Evolutionary conservation across 805 yeast species (phyloP).

Genomic region (Starmera pachycereana): DNA sequence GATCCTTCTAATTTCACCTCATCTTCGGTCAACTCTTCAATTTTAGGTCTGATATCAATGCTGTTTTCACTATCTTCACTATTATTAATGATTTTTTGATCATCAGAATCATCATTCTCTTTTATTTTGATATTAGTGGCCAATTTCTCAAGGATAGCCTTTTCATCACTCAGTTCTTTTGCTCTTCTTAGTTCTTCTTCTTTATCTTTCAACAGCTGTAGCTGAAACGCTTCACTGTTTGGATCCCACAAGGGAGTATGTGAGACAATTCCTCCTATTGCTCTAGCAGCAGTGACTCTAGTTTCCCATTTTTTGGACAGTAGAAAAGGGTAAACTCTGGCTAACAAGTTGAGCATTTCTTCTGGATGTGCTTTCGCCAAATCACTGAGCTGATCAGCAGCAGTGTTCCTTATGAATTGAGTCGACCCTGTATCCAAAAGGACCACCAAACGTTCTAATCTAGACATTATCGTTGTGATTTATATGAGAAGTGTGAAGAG

Average conservation of each 20-base stretch:
- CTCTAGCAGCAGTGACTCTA: conserved; percentile 86
- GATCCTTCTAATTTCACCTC: conserved; percentile 12
- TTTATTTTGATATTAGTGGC: conserved; percentile 5
- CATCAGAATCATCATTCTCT: conserved; percentile 16
- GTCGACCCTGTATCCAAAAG: conserved; percentile 89
- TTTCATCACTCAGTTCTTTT: background rate
- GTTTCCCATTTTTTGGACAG: conserved; percentile 90
- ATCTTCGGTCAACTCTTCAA: conserved; percentile 16
- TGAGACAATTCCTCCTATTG: conserved; percentile 85
- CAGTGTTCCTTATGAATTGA: conserved; percentile 85
- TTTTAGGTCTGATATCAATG: conserved; percentile 1
- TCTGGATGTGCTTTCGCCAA: conserved; percentile 93
- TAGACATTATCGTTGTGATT: conserved; percentile 18
- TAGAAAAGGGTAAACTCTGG: conserved; percentile 86
- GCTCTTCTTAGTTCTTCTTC: conserved; percentile 1
- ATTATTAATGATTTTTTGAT: conserved; percentile 6
- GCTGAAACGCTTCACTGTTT: conserved; percentile 24
- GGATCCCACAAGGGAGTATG: conserved; percentile 84
- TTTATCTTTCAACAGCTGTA: conserved; percentile 22
- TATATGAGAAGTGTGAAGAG: no score
- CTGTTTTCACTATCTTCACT: no score
- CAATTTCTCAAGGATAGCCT: conserved; percentile 6
- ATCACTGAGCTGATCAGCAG: conserved; percentile 94
- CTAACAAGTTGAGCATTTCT: conserved; percentile 70
- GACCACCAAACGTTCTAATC: conserved; percentile 34